Conservation (phyloP, 1,284 basidiomycete genomes). For the Tylopilus sp. region DNA sequence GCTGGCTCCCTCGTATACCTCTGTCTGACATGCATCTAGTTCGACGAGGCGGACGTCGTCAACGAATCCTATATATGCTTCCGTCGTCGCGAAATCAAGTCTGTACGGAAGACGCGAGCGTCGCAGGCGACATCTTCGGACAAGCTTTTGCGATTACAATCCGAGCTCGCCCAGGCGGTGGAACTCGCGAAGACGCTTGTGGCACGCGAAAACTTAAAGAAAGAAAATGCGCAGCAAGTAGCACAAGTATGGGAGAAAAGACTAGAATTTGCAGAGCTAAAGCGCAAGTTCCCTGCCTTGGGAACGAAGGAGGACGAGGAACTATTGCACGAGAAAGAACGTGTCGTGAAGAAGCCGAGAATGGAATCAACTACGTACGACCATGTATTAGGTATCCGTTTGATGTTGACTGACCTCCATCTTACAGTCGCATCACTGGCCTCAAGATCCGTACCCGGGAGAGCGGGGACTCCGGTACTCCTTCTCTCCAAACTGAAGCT, state of each 20-base stretch:
- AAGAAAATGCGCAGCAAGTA: slow-evolving; percentile 55
- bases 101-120: slow-evolving; percentile 90
- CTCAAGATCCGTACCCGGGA: slow-evolving; percentile 49
- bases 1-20: neutral
- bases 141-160: slow-evolving; percentile 77
- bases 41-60: slow-evolving; percentile 85
- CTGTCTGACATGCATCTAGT: slow-evolving; percentile 42
- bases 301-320: slow-evolving; percentile 81
- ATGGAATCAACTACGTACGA: slow-evolving; percentile 40
- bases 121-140: slow-evolving; percentile 88
- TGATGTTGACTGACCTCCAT: neutral
- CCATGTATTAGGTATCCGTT: neutral
- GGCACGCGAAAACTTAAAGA: slow-evolving; percentile 74
- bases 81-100: slow-evolving; percentile 92
- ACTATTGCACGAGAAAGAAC: slow-evolving; percentile 72
- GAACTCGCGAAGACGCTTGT: slow-evolving; percentile 71
- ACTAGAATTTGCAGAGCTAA: slow-evolving; percentile 72
- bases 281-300: slow-evolving; percentile 68
- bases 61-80: slow-evolving; percentile 99
- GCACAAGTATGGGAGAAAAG: slow-evolving; percentile 78
- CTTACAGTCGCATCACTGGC: slow-evolving; percentile 42
- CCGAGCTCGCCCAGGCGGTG: slow-evolving; percentile 69
- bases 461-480: slow-evolving; percentile 42
- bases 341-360: slow-evolving; percentile 58
- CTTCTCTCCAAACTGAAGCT: slow-evolving; percentile 43